phyloP scores from a whole-genome alignment of 257 asterid genomes.

The Verbascum thapsus region DNA sequence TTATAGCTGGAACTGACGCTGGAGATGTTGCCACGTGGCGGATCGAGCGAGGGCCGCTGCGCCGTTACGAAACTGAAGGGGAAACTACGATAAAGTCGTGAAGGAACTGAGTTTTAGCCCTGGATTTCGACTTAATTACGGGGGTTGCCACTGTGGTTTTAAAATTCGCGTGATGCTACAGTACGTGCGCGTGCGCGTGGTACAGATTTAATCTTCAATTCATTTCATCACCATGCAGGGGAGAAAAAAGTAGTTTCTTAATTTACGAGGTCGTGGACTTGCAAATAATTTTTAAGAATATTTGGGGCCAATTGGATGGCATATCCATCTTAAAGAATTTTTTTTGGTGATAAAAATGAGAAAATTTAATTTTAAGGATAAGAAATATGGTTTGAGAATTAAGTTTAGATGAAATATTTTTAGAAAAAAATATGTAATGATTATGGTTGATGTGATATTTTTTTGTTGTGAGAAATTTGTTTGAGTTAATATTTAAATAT shows the following conservation, averaged over 20 bases:
- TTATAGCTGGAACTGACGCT: slow-evolving; percentile 37
- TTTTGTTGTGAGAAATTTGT: too few species aligned
- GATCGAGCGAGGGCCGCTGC: slow-evolving; percentile 25
- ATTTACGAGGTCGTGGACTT: neutral
- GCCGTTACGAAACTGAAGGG: slow-evolving; percentile 24
- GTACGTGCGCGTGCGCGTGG: slow-evolving; percentile 41
- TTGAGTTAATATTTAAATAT: too few species aligned
- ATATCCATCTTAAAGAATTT: too few species aligned
- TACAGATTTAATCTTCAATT: slow-evolving; percentile 14
- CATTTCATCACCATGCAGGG: neutral
- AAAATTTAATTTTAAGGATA: too few species aligned
- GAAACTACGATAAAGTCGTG: slow-evolving; percentile 19
- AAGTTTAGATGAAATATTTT: too few species aligned
- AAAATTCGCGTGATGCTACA: slow-evolving; percentile 32
- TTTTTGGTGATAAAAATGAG: too few species aligned
- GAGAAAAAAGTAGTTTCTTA: slow-evolving; percentile 11
- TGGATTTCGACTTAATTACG: slow-evolving; percentile 34
- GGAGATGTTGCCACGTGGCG: slow-evolving; percentile 45
- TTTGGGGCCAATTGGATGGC: too few species aligned
- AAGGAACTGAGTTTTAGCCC: neutral
- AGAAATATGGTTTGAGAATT: too few species aligned
- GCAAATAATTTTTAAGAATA: neutral
- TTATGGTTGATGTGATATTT: too few species aligned
- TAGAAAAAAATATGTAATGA: too few species aligned
- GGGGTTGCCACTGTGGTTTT: slow-evolving; percentile 18